These are phyloP conservation scores for Pisolithus albus DNA, from an alignment of 768 basidiomycete genomes.

Conservation along the genomic window DNA sequence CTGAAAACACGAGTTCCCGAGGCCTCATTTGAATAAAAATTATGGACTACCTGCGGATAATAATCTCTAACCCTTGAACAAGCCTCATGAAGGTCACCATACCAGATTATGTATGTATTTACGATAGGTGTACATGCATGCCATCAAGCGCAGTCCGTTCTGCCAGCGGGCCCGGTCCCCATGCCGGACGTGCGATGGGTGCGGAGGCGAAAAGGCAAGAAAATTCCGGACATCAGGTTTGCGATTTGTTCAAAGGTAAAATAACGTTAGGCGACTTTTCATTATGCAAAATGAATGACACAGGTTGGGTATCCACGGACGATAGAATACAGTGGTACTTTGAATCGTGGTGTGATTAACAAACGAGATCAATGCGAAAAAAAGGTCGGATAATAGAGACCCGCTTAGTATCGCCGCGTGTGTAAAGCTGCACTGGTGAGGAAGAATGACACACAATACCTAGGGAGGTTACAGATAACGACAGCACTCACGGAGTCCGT, in stretches of 20 bases:
- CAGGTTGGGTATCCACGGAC: background rate
- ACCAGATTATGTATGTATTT: background rate
- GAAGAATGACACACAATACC: background rate
- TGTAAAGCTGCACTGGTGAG: background rate
- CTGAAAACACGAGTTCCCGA: background rate
- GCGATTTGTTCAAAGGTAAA: too few relatives aligned
- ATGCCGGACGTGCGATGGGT: too few relatives aligned
- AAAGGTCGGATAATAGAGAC: background rate
- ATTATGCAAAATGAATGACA: background rate
- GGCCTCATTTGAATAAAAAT: too few relatives aligned
- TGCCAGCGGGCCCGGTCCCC: too few relatives aligned
- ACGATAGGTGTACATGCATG: too few relatives aligned
- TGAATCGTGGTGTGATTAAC: background rate
- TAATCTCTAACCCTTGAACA: background rate
- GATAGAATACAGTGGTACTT: constrained; percentile 1
- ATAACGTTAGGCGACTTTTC: too few relatives aligned
- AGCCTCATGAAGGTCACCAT: background rate
- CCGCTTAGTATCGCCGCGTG: background rate
- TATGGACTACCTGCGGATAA: background rate
- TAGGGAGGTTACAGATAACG: background rate
- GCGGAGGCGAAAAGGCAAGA: too few relatives aligned
- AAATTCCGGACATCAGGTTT: too few relatives aligned
- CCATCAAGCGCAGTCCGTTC: too few relatives aligned
- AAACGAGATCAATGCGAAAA: background rate
- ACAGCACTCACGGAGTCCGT: background rate